A percentile compares a stretch with the other conserved stretches of the same genome.
These are phyloP conservation scores for Ganoderma sp. DNA, from an alignment of 1,284 basidiomycete species.

Conservation along the genomic window DNA sequence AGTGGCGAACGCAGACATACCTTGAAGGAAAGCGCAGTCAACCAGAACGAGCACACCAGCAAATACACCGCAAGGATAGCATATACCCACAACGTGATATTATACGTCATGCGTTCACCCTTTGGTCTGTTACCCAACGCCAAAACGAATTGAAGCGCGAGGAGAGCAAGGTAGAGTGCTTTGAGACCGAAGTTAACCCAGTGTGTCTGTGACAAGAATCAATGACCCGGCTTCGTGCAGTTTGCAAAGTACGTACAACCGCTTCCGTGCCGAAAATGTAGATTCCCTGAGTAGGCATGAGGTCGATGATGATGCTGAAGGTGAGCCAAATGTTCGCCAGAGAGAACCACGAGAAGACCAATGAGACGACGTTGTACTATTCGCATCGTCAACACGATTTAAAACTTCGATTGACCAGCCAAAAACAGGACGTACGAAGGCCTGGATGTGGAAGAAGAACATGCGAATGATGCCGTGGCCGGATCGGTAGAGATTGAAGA, in stretches of 20 bases:
- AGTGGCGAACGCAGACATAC: constrained; percentile 48
- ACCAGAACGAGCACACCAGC: constrained; percentile 82
- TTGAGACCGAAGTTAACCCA: constrained; percentile 87
- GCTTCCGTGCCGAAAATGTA: constrained; percentile 71
- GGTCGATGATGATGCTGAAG: constrained; percentile 94
- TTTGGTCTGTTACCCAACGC: constrained; percentile 96
- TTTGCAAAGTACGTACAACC: constrained; percentile 54
- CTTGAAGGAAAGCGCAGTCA: constrained; percentile 80
- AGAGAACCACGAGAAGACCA: constrained; percentile 92
- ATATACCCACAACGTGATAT: constrained; percentile 84
- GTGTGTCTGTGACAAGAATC: constrained; percentile 64
- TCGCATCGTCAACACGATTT: constrained; percentile 13
- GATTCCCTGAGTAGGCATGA: constrained; percentile 72
- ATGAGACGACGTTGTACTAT: constrained; percentile 79
- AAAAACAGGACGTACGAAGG: constrained; percentile 60
- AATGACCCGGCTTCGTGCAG: neutral
- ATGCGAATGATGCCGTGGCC: constrained; percentile 85
- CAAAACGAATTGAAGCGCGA: constrained; percentile 90
- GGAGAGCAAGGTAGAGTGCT: constrained; percentile 89
- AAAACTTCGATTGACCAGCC: neutral
- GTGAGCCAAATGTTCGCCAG: constrained; percentile 95
- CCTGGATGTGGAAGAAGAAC: constrained; percentile 96
- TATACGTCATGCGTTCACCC: constrained; percentile 86
- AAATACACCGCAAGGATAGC: constrained; percentile 82
- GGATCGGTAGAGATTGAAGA: constrained; percentile 89